Percentiles rank a stretch among this genome's conserved stretches.
These are phyloP conservation scores for Alternaria angustiovoidea DNA, from an alignment of 2,329 filamentous ascomycete species.

Conservation along the genomic window DNA sequence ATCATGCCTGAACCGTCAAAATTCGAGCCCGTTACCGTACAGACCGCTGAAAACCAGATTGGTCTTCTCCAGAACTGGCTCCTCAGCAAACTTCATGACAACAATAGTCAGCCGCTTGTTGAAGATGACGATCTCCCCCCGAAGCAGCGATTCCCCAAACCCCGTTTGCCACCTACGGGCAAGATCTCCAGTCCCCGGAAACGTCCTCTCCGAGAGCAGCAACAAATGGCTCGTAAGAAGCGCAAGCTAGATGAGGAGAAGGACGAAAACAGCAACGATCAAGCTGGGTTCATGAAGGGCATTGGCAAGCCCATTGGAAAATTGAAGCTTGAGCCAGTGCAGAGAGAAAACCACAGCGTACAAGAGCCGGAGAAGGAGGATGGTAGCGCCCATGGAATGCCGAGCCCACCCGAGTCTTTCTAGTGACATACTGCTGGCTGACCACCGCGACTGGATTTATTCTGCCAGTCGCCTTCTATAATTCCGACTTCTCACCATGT, in stretches of 20 bases:
- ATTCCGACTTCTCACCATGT: conserved; percentile 9
- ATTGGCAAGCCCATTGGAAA: conserved; percentile 66
- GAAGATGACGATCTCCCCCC: conserved; percentile 95
- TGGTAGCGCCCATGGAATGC: conserved; percentile 74
- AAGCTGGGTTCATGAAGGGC: conserved; percentile 40
- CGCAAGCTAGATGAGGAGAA: conserved; percentile 69
- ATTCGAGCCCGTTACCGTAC: conserved; percentile 79
- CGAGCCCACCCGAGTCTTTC: conserved; percentile 80
- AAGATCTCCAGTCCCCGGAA: conserved; percentile 89
- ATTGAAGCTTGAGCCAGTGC: conserved; percentile 57
- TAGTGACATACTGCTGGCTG: conserved; percentile 17
- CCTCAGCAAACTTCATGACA: conserved; percentile 84
- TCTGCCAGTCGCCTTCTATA: background rate
- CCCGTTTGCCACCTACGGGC: conserved; percentile 73
- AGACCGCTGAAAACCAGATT: conserved; percentile 81
- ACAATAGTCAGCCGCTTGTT: conserved; percentile 80
- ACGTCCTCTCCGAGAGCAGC: conserved; percentile 80
- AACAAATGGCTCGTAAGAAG: conserved; percentile 85
- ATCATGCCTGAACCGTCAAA: conserved; percentile 73
- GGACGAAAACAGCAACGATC: conserved; percentile 45
- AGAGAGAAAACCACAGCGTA: conserved; percentile 68
- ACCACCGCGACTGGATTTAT: background rate
- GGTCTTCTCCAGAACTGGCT: conserved; percentile 93
- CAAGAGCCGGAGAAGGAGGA: conserved; percentile 72
- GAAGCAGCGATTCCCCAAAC: conserved; percentile 79